Percentiles rank a stretch among this genome's conserved stretches.
Conservation (phyloP, 495 filamentous ascomycete genomes). For the Copromyces sp. region DNA sequence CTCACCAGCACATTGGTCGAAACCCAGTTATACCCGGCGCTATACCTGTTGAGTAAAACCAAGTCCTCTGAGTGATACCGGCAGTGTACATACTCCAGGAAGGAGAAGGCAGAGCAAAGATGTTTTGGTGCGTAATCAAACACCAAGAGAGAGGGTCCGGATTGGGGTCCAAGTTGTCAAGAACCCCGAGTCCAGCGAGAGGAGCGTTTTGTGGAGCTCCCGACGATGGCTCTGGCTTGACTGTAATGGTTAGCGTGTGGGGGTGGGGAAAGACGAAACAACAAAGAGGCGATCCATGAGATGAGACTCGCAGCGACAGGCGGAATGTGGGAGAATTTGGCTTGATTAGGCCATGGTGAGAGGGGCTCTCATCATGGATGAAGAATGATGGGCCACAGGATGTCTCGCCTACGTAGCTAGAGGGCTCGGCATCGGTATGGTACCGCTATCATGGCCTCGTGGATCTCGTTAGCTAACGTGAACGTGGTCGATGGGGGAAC, state of each 20-base stretch:
- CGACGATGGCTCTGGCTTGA: not conserved
- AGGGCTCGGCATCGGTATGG: not conserved
- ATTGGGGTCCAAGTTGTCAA: not conserved
- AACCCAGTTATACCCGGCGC: no score
- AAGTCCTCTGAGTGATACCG: no score
- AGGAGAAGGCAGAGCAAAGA: not conserved
- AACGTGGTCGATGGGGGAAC: not conserved
- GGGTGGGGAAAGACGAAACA: not conserved
- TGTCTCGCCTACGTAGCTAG: not conserved
- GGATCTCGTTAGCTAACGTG: not conserved
- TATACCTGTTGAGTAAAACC: no score
- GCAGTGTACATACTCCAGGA: not conserved
- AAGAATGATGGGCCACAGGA: not conserved
- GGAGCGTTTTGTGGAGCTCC: not conserved
- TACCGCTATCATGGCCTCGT: not conserved
- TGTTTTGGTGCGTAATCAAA: not conserved
- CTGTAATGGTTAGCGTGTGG: not conserved
- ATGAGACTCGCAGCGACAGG: not conserved
- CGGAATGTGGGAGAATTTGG: not conserved
- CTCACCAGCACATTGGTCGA: no score
- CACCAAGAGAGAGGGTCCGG: not conserved
- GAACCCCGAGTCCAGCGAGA: not conserved
- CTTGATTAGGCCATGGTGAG: not conserved
- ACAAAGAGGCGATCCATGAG: not conserved
- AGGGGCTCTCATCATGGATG: not conserved